Evolutionary conservation across 129 eudicot genomes (phyloP), one percentile per base, ranked within the genome.

Genomic region (Flaveria bidentis): DNA sequence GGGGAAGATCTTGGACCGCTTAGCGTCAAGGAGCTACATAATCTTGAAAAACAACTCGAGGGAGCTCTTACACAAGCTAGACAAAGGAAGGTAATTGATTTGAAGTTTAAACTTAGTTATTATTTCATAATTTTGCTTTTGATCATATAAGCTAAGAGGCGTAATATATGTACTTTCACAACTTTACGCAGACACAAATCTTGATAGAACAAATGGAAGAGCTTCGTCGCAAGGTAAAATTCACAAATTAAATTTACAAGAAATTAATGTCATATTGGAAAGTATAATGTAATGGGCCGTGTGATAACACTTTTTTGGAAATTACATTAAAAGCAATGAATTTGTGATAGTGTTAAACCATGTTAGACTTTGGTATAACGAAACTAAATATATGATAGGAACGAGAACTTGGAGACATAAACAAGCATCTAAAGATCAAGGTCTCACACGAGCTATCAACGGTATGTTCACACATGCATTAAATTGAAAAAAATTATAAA

Each of bases 1-100:
- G 99, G 99, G 58, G 99, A 95, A 82, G 97, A 95, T 77, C 97
- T 95, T 50, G 99, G 97, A 64, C 88, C 91, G 8, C 80, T 95
- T 82, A 91, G 86, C 61, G 77, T 88, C 47, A 95, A 91, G 62
- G 99, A 95, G 82, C 77, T 95, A 65, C 92, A 95, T 80, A 88
- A 87, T 83, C 99, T 95, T 66, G 99, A 95, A 80, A 91, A 85
- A 75, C 97, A 91, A 77, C 94, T 95, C 0, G 99, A 95, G 76
- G 96, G 90, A n/a, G 89, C 99, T 79, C 99, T 95, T 84, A 83
- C 84, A 15, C 97, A 88, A 81, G 87, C 97, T 39, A 85, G 97
- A 74, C 96, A 91, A 67, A 89, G 97, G 76, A 95, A 87, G 99
- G 99, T 95, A 84, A 15, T 28, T 13, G 13, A 9, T 13, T 28